A percentile compares a stretch with the other conserved stretches of the same genome.
Evolutionary conservation across 148 eudicot genomes (phyloP).

Genomic region (Arctostaphylos glauca): DNA sequence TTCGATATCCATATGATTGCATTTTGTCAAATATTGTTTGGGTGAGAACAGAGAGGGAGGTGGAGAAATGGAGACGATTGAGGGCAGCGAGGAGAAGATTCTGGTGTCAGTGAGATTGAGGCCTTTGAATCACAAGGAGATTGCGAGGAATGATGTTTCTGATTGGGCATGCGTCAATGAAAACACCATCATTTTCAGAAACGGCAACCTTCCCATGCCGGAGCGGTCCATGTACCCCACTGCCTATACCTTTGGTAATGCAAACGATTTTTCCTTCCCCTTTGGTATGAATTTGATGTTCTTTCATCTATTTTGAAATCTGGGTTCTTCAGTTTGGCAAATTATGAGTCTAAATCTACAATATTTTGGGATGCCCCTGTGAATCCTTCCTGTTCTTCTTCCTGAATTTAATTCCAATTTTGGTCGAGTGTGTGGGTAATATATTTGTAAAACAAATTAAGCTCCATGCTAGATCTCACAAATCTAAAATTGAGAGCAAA

Average conservation of each 20-base stretch:
- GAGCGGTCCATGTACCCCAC: slow-evolving; percentile 81
- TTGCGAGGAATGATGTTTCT: slow-evolving; percentile 54
- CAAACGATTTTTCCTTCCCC: not conserved
- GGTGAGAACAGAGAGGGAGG: slow-evolving; percentile 11
- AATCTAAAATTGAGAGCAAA: not conserved
- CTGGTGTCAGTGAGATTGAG: slow-evolving; percentile 84
- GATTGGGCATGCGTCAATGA: slow-evolving; percentile 89
- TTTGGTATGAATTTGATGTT: not conserved
- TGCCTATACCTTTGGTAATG: slow-evolving; percentile 86
- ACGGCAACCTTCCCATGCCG: slow-evolving; percentile 39
- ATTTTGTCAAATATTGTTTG: not conserved
- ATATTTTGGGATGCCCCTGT: not conserved
- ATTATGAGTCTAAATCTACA: not conserved
- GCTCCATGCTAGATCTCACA: not conserved
- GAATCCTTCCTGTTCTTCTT: not conserved
- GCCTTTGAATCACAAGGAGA: slow-evolving; percentile 85
- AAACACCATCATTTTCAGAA: slow-evolving; percentile 63
- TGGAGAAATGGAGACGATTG: slow-evolving; percentile 34
- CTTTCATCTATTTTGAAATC: not conserved
- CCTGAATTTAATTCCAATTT: not conserved
- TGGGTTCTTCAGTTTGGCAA: not conserved
- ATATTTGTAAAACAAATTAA: too few relatives aligned
- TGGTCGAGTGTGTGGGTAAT: too few relatives aligned
- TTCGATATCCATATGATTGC: not conserved
- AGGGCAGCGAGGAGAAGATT: slow-evolving; percentile 51